Conservation (phyloP, 2,329 filamentous ascomycete species). For the Stagonosporopsis cucurbitacearum region DNA sequence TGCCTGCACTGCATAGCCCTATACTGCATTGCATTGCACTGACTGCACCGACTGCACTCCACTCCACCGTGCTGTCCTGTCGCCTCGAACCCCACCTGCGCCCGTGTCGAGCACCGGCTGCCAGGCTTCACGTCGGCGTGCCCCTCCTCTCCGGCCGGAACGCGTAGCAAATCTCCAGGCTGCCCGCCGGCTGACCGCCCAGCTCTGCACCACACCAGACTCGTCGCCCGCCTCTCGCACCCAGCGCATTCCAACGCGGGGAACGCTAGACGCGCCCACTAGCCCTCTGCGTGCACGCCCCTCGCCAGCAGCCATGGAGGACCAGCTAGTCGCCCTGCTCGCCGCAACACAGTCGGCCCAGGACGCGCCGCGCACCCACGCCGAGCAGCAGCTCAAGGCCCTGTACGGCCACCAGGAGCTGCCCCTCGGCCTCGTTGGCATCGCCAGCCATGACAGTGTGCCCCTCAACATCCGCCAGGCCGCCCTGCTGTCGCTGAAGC, state of each 20-base stretch:
- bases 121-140: constrained; percentile 25
- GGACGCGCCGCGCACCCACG: constrained; percentile 79
- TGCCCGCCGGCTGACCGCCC: constrained; percentile 16
- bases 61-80: too few relatives aligned
- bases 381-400: constrained; percentile 80
- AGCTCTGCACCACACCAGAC: constrained; percentile 31
- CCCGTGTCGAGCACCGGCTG: constrained; percentile 7
- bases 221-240: constrained; percentile 23
- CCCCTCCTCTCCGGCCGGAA: constrained; percentile 36
- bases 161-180: constrained; percentile 29
- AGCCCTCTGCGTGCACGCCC: constrained; percentile 35
- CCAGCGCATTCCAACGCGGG: constrained; percentile 22
- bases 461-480: constrained; percentile 80
- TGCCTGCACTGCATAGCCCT: background rate
- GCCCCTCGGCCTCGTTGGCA: constrained; percentile 78
- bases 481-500: constrained; percentile 78
- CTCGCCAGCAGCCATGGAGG: constrained; percentile 70
- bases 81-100: constrained; percentile 5
- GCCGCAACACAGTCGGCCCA: constrained; percentile 82
- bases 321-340: constrained; percentile 87
- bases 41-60: too few relatives aligned
- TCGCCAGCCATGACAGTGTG: constrained; percentile 78
- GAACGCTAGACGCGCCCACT: constrained; percentile 39
- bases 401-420: constrained; percentile 74
- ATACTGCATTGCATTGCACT: constrained; percentile 7